Conservation (phyloP, 352 stramenopile genomes). For the Globisporangium recalcitrans region DNA sequence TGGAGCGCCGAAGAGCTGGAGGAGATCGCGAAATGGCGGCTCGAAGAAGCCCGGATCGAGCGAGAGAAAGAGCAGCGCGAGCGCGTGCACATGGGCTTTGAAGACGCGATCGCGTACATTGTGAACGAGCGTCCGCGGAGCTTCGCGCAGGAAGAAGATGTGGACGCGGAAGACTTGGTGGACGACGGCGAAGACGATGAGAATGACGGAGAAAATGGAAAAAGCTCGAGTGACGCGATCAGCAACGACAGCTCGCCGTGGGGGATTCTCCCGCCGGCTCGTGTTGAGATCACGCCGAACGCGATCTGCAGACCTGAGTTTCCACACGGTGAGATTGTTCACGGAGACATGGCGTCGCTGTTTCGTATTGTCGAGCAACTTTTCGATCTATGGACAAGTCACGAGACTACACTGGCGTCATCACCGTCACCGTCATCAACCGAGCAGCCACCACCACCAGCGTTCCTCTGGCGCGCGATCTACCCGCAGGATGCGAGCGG, state of each 20-base stretch:
- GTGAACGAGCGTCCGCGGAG: conserved; percentile 59
- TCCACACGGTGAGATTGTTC: conserved; percentile 59
- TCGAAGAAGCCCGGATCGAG: conserved; percentile 54
- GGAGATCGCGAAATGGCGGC: conserved; percentile 36
- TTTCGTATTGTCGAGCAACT: conserved; percentile 66
- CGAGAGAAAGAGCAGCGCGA: conserved; percentile 44
- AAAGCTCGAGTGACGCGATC: neutral
- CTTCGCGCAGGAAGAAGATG: conserved; percentile 45
- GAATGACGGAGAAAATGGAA: conserved; percentile 7
- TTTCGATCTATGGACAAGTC: conserved; percentile 17
- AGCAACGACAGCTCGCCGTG: conserved; percentile 43
- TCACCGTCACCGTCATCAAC: neutral
- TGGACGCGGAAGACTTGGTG: conserved; percentile 59
- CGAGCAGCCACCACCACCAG: neutral
- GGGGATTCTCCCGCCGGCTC: conserved; percentile 40
- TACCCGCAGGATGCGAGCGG: conserved; percentile 54
- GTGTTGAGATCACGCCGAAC: conserved; percentile 56
- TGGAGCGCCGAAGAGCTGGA: conserved; percentile 60
- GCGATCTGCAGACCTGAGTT: conserved; percentile 45
- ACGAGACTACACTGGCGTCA: neutral
- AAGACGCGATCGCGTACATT: conserved; percentile 67
- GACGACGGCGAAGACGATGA: conserved; percentile 68
- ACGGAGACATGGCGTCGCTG: conserved; percentile 60
- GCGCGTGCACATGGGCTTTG: conserved; percentile 59
- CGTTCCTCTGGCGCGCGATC: conserved; percentile 70